A percentile compares a stretch with the other conserved stretches of the same genome.
Conservation (phyloP, 768 basidiomycete species). For the Favolaschia claudopus region DNA sequence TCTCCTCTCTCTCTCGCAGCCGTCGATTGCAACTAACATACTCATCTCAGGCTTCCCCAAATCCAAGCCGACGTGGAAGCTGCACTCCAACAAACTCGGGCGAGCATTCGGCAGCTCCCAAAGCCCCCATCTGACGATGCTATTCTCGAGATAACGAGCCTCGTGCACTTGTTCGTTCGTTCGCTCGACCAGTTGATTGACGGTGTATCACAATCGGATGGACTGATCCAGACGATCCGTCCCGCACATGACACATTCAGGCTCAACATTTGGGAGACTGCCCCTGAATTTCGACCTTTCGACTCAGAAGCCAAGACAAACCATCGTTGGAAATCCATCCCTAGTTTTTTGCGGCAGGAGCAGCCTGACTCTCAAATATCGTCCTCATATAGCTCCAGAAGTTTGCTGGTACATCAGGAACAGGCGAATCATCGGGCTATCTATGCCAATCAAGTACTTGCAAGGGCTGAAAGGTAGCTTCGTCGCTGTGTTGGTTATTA, state of each 20-base stretch:
- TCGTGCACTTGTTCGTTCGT: conserved; percentile 54
- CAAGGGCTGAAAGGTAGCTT: too few species aligned
- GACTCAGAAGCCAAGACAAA: too few species aligned
- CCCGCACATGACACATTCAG: conserved; percentile 57
- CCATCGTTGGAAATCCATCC: too few species aligned
- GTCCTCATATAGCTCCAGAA: too few species aligned
- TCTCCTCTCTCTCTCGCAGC: not conserved
- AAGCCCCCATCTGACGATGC: conserved; percentile 62
- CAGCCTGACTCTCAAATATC: too few species aligned
- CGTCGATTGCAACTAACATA: not conserved
- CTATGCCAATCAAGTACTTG: too few species aligned
- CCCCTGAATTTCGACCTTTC: conserved; percentile 65
- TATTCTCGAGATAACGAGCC: conserved; percentile 56
- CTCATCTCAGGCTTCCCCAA: conserved; percentile 58
- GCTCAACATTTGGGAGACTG: conserved; percentile 53
- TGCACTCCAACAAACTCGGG: conserved; percentile 47
- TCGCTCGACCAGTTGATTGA: conserved; percentile 55
- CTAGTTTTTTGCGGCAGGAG: too few species aligned
- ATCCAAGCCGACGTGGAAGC: conserved; percentile 64
- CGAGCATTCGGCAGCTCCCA: conserved; percentile 44
- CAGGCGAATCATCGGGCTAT: too few species aligned
- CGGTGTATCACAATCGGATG: conserved; percentile 58
- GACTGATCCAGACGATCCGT: conserved; percentile 63
- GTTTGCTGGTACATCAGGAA: too few species aligned
- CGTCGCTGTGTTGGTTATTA: too few species aligned